A percentile compares a stretch with the other conserved stretches of the same genome.
These are phyloP conservation scores for Metschnikowia amazonensis DNA, from an alignment of 805 yeast species.

Conservation along the genomic window DNA sequence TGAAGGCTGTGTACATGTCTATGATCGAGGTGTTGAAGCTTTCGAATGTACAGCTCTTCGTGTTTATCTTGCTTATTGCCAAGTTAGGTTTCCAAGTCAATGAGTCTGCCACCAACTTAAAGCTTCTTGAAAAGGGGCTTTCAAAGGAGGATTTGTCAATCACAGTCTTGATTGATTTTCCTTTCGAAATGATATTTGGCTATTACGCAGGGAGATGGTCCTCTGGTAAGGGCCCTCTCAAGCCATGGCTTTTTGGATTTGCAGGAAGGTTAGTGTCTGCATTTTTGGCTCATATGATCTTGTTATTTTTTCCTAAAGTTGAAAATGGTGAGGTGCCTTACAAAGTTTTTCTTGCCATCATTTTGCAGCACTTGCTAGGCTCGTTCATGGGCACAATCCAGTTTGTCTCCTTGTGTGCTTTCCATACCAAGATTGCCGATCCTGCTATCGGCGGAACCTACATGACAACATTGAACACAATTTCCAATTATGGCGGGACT, in stretches of 20 bases:
- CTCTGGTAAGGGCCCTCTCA: slow-evolving; percentile 66
- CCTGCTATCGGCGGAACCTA: slow-evolving; percentile 96
- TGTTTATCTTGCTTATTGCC: slow-evolving; percentile 69
- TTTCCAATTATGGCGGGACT: slow-evolving; percentile 92
- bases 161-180: slow-evolving; percentile 90
- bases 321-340: slow-evolving; percentile 42
- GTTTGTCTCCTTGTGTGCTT: slow-evolving; percentile 90
- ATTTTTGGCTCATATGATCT: slow-evolving; percentile 65
- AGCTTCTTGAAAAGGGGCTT: slow-evolving; percentile 84
- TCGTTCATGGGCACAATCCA: slow-evolving; percentile 94
- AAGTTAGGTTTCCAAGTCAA: slow-evolving; percentile 94
- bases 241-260: slow-evolving; percentile 89
- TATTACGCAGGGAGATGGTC: slow-evolving; percentile 96
- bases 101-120: slow-evolving; percentile 92
- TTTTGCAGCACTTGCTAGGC: slow-evolving; percentile 77
- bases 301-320: slow-evolving; percentile 61
- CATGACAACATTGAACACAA: slow-evolving; percentile 92
- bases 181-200: slow-evolving; percentile 92
- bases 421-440: slow-evolving; percentile 93
- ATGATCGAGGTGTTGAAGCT: slow-evolving; percentile 69
- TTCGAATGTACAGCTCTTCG: slow-evolving; percentile 68
- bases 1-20: slow-evolving; percentile 55
- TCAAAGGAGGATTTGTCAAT: slow-evolving; percentile 91
- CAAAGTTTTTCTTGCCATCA: slow-evolving; percentile 63
- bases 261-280: slow-evolving; percentile 80